Percentiles rank a stretch among this genome's conserved stretches.
These are phyloP conservation scores for Macrocystidia cucumis DNA, from an alignment of 1,284 basidiomycete species.

Conservation along the genomic window DNA sequence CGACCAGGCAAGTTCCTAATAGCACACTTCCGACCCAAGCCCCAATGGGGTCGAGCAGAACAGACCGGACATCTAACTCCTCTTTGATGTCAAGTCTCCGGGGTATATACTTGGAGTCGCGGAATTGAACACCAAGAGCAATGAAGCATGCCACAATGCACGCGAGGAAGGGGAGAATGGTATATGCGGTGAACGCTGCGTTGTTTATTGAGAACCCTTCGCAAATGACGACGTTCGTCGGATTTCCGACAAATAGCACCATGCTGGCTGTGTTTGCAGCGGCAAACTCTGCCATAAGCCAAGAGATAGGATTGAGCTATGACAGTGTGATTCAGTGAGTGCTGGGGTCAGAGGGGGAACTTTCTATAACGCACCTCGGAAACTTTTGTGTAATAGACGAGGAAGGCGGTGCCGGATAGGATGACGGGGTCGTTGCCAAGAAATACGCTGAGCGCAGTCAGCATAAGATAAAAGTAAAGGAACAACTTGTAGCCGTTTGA, in stretches of 20 bases:
- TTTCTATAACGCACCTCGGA: conserved; percentile 15
- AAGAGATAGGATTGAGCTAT: conserved; percentile 39
- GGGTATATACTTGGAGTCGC: conserved; percentile 42
- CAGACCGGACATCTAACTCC: conserved; percentile 34
- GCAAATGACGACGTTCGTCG: conserved; percentile 67
- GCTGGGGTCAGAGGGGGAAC: no score
- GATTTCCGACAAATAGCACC: conserved; percentile 65
- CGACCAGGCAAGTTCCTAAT: conserved; percentile 39
- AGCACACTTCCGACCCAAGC: conserved; percentile 45
- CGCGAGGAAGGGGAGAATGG: conserved; percentile 61
- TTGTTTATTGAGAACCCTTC: conserved; percentile 56
- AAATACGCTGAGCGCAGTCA: conserved; percentile 71
- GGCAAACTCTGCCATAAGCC: conserved; percentile 51
- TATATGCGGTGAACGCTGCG: conserved; percentile 64
- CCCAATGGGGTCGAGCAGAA: conserved; percentile 40
- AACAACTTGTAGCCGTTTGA: conserved; percentile 67
- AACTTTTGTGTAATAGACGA: conserved; percentile 22
- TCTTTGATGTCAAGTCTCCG: conserved; percentile 29
- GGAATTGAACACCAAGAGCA: conserved; percentile 49
- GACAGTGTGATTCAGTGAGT: conserved; percentile 2
- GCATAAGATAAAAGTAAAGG: conserved; percentile 74
- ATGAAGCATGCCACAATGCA: conserved; percentile 49
- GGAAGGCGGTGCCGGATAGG: conserved; percentile 55
- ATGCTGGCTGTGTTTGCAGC: conserved; percentile 78
- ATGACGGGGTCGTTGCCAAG: conserved; percentile 92